phyloP scores from a whole-genome alignment of 441 rosid species.

The Aleurites moluccanus region DNA sequence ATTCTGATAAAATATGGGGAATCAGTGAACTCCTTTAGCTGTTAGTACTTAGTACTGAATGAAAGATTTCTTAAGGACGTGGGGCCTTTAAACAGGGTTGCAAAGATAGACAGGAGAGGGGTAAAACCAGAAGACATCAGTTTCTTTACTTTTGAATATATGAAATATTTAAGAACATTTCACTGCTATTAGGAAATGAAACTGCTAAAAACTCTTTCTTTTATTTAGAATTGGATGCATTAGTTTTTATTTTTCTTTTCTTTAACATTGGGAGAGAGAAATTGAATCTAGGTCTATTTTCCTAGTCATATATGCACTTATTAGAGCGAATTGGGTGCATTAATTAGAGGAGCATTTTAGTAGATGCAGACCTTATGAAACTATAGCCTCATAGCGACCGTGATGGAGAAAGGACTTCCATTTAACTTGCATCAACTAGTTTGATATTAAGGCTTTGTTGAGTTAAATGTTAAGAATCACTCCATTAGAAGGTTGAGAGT shows the following conservation, averaged over 20 bases:
- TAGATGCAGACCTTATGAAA: no score
- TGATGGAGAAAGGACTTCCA: no score
- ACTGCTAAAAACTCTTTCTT: neutral
- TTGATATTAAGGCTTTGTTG: no score
- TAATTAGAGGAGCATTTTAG: no score
- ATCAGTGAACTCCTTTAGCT: neutral
- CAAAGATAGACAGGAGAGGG: neutral
- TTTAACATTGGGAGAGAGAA: no score
- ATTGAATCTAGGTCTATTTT: no score
- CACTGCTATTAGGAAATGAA: neutral
- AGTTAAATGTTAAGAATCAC: neutral
- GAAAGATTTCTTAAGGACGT: neutral
- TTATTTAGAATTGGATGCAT: neutral
- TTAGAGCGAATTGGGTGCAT: no score
- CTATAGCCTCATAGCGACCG: no score
- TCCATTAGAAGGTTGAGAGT: neutral
- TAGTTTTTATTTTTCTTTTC: no score
- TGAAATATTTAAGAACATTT: neutral
- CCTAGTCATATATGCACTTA: no score
- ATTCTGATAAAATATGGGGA: neutral
- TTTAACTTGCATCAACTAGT: no score
- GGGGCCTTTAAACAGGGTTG: neutral
- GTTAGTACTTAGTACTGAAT: neutral
- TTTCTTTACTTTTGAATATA: neutral
- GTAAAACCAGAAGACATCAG: neutral